Conservation (phyloP, 2,329 filamentous ascomycete genomes). For the Xylaria sp. region DNA sequence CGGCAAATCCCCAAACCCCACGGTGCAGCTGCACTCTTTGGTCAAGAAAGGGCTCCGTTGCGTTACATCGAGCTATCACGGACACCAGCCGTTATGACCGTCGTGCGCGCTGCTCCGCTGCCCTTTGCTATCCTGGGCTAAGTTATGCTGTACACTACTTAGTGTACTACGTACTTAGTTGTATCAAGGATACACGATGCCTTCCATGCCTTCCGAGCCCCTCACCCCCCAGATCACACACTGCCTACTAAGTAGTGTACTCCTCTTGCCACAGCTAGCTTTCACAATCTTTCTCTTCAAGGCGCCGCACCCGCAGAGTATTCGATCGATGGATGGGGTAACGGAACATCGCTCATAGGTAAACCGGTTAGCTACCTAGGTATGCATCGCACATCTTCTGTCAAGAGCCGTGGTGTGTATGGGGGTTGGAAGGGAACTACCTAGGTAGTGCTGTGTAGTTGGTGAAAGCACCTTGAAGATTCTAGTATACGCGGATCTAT, state of each 20-base stretch:
- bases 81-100: constrained; percentile 23
- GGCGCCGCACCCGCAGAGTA: constrained; percentile 27
- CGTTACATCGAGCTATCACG: constrained; percentile 39
- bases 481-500: constrained; percentile 1
- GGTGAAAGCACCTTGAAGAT: not conserved
- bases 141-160: not conserved
- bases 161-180: too few species aligned
- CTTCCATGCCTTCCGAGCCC: not conserved
- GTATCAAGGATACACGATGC: constrained; percentile 13
- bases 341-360: not conserved
- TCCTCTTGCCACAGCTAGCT: constrained; percentile 11
- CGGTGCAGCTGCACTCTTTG: constrained; percentile 30
- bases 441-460: not conserved
- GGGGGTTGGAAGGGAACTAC: not conserved
- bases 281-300: constrained; percentile 19
- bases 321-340: constrained; percentile 13
- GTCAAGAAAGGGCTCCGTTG: constrained; percentile 24
- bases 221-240: constrained; percentile 4
- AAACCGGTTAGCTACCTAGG: not conserved
- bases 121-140: constrained; percentile 10
- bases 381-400: not conserved
- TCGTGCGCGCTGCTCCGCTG: constrained; percentile 18
- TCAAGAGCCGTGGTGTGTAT: not conserved
- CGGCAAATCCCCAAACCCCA: constrained; percentile 35
- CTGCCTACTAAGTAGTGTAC: not conserved